phyloP scores from a whole-genome alignment of 805 yeast species.

The Saturnispora silvae region DNA sequence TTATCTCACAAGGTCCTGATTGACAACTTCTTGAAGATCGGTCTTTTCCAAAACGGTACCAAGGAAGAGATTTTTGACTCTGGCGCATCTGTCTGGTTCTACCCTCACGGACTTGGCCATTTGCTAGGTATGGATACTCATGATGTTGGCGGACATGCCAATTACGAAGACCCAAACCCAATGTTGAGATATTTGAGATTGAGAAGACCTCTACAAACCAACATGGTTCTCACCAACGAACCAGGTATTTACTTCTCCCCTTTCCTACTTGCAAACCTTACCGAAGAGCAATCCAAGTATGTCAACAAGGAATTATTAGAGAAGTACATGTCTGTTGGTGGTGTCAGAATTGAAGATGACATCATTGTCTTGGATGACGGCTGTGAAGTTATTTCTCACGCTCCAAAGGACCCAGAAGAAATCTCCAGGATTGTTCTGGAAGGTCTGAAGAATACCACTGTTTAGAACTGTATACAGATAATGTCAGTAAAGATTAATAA shows the following conservation, averaged over 20 bases:
- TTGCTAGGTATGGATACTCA: slow-evolving; percentile 91
- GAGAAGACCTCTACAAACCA: slow-evolving; percentile 56
- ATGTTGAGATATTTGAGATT: slow-evolving; percentile 69
- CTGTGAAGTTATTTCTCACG: slow-evolving; percentile 66
- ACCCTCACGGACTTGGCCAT: slow-evolving; percentile 96
- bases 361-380: slow-evolving; percentile 70
- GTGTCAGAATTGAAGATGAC: slow-evolving; percentile 94
- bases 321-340: slow-evolving; percentile 84
- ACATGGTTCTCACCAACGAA: slow-evolving; percentile 89
- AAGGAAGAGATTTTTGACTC: slow-evolving; percentile 59
- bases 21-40: slow-evolving; percentile 57
- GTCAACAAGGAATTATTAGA: slow-evolving; percentile 59
- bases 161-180: slow-evolving; percentile 76
- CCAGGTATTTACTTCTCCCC: slow-evolving; percentile 93
- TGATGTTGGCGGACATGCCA: slow-evolving; percentile 84
- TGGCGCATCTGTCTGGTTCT: slow-evolving; percentile 65
- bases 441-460: slow-evolving; percentile 35
- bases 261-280: slow-evolving; percentile 45
- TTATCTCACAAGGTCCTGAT: slow-evolving; percentile 72
- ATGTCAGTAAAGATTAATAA: too few relatives aligned
- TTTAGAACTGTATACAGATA: background rate
- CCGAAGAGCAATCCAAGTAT: slow-evolving; percentile 38
- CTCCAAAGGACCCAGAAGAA: slow-evolving; percentile 81
- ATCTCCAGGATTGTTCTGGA: slow-evolving; percentile 63
- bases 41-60: slow-evolving; percentile 54